Base-by-base conservation (phyloP, 306 rosid genomes). In the Vigna radiata region DNA sequence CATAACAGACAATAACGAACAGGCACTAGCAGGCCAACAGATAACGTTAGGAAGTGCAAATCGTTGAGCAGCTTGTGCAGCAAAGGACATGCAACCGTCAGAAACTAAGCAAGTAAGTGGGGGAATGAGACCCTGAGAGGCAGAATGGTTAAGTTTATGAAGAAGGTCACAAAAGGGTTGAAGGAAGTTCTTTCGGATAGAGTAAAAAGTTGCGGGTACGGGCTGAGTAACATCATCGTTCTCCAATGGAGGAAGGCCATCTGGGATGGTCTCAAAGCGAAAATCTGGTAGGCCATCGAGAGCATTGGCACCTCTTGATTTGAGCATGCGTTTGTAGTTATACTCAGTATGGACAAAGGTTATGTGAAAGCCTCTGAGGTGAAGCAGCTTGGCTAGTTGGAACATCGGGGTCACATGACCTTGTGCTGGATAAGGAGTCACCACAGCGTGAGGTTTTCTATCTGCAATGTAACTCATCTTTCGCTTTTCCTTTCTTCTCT, bases 61-160 rank as follows among this genome's bases (percentile, higher is more conserved):
- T 13, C 68, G 52, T 60, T 49, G 54, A n/a, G 85, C 85, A 60
- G 77, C 85, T 68, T 60, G 52, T 55, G 47, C n/a, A 23, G 77
- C 0, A 17, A 81, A 81, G 5, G 70, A 1, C 81, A 81, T 49
- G 59, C 14, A 15, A 14, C 47, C 27, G 14, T 65, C 70, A 65
- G 70, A 65, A 19, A 65, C 17, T 19, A 83, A 75, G 54, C 81
- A 75, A 13, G 75, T 69, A 52, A 75, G 75, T 0, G 65, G 78
- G 1, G 81, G 84, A 0, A 73, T 14, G 23, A 50, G 19, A 62
- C 73, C 81, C 55, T 1, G 6, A 9, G 23, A 10, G 18, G 81
- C 48, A 31, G 69, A 68, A 5, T 9, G 12, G 1, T 54, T 55
- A 7, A 83, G 84, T 23, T n/a, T 62, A 18, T 7, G 43, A 13